Percentiles rank a stretch among this genome's conserved stretches.
Conservation (phyloP, 441 rosid species). For the Isatis lusitanica region DNA sequence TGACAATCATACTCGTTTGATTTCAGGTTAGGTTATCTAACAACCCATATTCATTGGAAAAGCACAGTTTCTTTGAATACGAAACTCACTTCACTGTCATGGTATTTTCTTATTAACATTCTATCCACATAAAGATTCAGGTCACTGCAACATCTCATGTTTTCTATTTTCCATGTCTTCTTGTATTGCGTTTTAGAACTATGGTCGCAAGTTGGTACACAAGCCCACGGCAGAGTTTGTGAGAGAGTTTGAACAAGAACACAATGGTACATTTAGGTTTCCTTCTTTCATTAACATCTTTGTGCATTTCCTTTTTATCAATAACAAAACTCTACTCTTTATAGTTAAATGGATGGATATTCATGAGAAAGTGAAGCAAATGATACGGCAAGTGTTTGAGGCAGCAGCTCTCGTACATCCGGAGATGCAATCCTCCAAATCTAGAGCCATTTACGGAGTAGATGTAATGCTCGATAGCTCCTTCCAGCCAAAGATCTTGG, state of each 20-base stretch:
- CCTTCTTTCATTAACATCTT: neutral
- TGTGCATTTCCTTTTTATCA: neutral
- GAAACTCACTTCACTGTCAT: conserved; percentile 97
- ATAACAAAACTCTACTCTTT: conserved; percentile 21
- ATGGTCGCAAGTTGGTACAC: conserved; percentile 77
- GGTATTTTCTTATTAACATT: conserved; percentile 50
- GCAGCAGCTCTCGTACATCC: conserved; percentile 82
- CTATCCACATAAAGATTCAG: neutral
- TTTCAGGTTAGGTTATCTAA: conserved; percentile 88
- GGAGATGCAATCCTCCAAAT: conserved; percentile 78
- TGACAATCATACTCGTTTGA: conserved; percentile 4
- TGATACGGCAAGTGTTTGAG: conserved; percentile 73
- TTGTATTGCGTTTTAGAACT: conserved; percentile 60
- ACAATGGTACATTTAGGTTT: conserved; percentile 54
- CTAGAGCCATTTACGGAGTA: conserved; percentile 87
- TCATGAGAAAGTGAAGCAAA: conserved; percentile 56
- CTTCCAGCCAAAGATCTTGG: conserved; percentile 81
- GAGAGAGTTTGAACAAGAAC: conserved; percentile 79
- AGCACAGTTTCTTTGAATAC: conserved; percentile 82
- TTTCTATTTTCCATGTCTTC: conserved; percentile 1
- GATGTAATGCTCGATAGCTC: conserved; percentile 85
- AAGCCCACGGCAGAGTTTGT: conserved; percentile 81
- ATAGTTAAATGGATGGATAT: conserved; percentile 84
- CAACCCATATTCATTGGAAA: conserved; percentile 77
- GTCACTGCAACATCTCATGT: neutral